These are phyloP conservation scores for Protea cynaroides DNA, from an alignment of 164 flowering plant species.

Conservation along the genomic window DNA sequence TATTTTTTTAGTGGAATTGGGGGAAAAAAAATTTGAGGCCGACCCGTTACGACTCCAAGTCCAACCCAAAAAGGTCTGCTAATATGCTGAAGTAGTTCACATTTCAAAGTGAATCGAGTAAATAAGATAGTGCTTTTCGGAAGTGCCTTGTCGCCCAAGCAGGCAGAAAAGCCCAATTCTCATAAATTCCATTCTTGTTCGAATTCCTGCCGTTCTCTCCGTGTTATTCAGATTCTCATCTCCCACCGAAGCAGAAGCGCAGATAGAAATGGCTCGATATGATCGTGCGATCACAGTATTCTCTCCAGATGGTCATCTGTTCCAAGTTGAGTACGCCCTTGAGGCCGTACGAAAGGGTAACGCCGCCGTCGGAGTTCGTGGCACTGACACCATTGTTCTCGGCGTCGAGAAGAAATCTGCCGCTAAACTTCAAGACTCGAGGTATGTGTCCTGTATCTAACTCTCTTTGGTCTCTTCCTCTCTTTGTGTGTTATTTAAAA, in stretches of 20 bases:
- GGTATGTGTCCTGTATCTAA: constrained; percentile 31
- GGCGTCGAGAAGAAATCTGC: constrained; percentile 98
- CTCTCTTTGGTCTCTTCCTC: background rate
- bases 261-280: constrained; percentile 51
- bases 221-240: background rate
- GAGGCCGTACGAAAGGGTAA: constrained; percentile 98
- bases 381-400: constrained; percentile 81
- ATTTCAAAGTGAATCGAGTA: too few relatives aligned
- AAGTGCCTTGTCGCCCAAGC: background rate
- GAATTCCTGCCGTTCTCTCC: background rate
- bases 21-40: too few relatives aligned
- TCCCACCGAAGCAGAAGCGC: background rate
- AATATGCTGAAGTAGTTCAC: too few relatives aligned
- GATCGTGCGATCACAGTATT: constrained; percentile 98
- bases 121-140: background rate
- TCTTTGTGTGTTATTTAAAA: background rate
- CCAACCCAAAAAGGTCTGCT: too few relatives aligned
- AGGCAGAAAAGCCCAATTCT: too few relatives aligned
- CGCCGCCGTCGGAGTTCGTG: constrained; percentile 98
- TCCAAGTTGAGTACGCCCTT: constrained; percentile 96
- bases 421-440: constrained; percentile 88
- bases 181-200: background rate
- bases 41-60: too few relatives aligned
- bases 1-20: too few relatives aligned
- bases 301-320: constrained; percentile 96